These are phyloP conservation scores for Diaporthe helianthi DNA, from an alignment of 2,329 filamentous ascomycete species.

Conservation along the genomic window DNA sequence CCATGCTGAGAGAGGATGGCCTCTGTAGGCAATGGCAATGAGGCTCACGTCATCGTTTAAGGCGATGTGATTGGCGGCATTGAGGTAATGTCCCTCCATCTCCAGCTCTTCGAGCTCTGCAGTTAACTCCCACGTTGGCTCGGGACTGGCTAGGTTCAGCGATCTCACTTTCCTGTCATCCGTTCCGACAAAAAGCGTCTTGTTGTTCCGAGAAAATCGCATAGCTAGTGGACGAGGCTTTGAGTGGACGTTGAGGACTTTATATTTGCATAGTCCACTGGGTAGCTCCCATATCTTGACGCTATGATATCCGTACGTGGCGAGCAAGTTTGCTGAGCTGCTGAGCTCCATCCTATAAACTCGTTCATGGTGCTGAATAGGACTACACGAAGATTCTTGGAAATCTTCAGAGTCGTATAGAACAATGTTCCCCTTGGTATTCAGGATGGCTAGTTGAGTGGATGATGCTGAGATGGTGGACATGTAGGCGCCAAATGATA, in stretches of 20 bases:
- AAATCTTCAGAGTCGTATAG: neutral
- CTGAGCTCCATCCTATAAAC: neutral
- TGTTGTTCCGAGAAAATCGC: neutral
- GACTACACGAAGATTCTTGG: neutral
- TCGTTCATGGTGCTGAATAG: neutral
- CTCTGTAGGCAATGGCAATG: neutral
- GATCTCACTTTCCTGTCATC: neutral
- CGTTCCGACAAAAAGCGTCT: neutral
- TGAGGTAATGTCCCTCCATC: neutral
- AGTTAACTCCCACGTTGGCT: neutral
- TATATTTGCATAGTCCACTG: neutral
- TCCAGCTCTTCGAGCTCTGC: slow-evolving; percentile 1
- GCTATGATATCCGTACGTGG: neutral
- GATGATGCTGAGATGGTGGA: neutral
- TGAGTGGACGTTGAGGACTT: neutral
- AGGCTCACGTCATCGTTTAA: neutral
- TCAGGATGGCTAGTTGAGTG: neutral
- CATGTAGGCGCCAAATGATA: neutral
- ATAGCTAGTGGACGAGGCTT: neutral
- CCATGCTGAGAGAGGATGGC: neutral
- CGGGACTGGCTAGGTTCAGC: neutral
- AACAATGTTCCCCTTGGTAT: neutral
- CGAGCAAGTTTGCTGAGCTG: neutral
- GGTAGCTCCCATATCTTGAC: neutral
- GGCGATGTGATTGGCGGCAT: neutral